phyloP scores from a whole-genome alignment of 2,329 filamentous ascomycete genomes.

The Neofusicoccum cordaticola region DNA sequence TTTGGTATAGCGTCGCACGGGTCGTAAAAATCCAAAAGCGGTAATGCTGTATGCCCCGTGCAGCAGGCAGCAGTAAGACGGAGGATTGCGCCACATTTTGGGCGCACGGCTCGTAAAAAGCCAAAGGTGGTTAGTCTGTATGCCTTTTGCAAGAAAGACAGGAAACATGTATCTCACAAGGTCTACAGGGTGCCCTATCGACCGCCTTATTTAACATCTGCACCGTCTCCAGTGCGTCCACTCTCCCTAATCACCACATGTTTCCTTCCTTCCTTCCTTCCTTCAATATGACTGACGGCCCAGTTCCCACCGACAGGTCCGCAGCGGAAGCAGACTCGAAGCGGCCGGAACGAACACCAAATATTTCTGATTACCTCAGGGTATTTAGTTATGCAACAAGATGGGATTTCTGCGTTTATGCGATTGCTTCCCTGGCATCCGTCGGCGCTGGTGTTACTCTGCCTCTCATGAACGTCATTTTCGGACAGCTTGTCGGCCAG shows the following conservation, averaged over 20 bases:
- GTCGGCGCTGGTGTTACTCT: neutral
- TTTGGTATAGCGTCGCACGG: neutral
- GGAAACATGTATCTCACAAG: too few relatives aligned
- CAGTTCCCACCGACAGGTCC: neutral
- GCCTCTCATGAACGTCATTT: constrained; percentile 5
- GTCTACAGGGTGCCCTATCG: neutral
- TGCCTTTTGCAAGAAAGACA: too few relatives aligned
- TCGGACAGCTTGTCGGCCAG: neutral
- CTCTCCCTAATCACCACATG: neutral
- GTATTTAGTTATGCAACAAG: neutral
- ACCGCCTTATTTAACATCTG: neutral
- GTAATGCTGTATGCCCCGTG: neutral
- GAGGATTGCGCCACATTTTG: neutral
- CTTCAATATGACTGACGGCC: neutral
- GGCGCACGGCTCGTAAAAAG: too few relatives aligned
- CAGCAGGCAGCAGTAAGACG: neutral
- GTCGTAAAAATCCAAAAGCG: constrained; percentile 2
- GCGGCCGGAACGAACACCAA: neutral
- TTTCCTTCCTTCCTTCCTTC: neutral
- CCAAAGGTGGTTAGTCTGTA: too few relatives aligned
- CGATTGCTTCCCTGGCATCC: neutral
- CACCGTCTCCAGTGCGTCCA: too few relatives aligned
- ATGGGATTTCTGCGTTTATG: neutral
- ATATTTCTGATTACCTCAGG: neutral
- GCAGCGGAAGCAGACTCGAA: neutral